A percentile compares a stretch with the other conserved stretches of the same genome.
Evolutionary conservation across 805 yeast genomes (phyloP).

Genomic region (Helenozyma baotianmanensis): DNA sequence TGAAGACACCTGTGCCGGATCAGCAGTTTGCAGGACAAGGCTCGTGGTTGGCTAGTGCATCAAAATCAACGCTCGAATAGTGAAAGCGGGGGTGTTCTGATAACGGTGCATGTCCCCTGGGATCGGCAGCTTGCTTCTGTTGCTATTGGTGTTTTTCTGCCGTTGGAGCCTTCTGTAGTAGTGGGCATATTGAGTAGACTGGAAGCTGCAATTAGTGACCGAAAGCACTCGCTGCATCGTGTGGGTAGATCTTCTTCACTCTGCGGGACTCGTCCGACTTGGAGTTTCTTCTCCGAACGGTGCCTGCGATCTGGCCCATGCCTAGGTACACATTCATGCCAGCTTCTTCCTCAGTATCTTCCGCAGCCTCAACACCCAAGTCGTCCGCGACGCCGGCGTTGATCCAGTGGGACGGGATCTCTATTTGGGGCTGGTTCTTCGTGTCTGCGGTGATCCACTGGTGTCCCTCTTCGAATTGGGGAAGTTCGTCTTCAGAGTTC

Average conservation of each 20-base stretch:
- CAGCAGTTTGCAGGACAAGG: too few species aligned
- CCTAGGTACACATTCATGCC: slow-evolving; percentile 42
- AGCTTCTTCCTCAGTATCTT: slow-evolving; percentile 20
- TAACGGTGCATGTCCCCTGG: too few species aligned
- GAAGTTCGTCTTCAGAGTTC: slow-evolving; percentile 19
- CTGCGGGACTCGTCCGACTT: not conserved
- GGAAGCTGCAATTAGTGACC: too few species aligned
- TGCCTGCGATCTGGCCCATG: slow-evolving; percentile 32
- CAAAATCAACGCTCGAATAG: too few species aligned
- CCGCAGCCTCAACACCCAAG: slow-evolving; percentile 25
- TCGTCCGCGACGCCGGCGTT: slow-evolving; percentile 38
- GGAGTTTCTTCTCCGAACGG: slow-evolving; percentile 23
- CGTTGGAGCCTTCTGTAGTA: too few species aligned
- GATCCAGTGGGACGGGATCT: slow-evolving; percentile 24
- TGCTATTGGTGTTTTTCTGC: too few species aligned
- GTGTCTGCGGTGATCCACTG: slow-evolving; percentile 13
- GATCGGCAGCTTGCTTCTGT: too few species aligned
- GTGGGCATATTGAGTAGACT: too few species aligned
- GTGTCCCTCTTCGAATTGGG: slow-evolving; percentile 1
- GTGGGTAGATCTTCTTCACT: slow-evolving; percentile 1
- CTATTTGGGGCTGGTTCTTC: slow-evolving; percentile 12
- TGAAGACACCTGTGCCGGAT: not conserved
- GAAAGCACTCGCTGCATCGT: too few species aligned
- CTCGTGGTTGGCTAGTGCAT: too few species aligned
- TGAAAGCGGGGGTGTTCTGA: not conserved